A percentile compares a stretch with the other conserved stretches of the same genome.
Conservation (phyloP, 495 filamentous ascomycete genomes). For the Hypoxylon subgilvum region DNA sequence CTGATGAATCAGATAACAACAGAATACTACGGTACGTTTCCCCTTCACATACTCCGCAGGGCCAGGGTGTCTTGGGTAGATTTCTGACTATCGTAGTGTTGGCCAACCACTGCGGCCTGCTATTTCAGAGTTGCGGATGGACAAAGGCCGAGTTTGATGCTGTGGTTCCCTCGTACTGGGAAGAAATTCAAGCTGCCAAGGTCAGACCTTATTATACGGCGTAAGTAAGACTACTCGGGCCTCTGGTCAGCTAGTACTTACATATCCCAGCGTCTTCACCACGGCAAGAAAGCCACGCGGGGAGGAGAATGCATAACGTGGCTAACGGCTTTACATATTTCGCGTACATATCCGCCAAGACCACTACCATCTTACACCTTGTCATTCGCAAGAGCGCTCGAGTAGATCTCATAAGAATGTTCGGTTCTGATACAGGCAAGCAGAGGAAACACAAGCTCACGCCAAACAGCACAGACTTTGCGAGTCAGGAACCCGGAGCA, state of each 20-base stretch:
- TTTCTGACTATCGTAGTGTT: slow-evolving; percentile 16
- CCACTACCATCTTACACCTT: background rate
- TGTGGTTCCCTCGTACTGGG: slow-evolving; percentile 28
- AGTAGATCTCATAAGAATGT: background rate
- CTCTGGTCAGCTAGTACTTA: background rate
- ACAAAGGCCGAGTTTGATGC: slow-evolving; percentile 32
- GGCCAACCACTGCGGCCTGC: slow-evolving; percentile 33
- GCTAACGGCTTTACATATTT: background rate
- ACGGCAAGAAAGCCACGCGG: slow-evolving; percentile 40
- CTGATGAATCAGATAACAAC: slow-evolving; percentile 32
- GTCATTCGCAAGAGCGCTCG: background rate
- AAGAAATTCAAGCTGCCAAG: slow-evolving; percentile 16
- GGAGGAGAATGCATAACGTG: slow-evolving; percentile 1
- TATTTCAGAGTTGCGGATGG: slow-evolving; percentile 40
- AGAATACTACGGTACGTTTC: slow-evolving; percentile 34
- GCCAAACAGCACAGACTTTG: no score
- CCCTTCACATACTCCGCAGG: background rate
- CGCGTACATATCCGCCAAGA: background rate
- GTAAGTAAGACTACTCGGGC: slow-evolving; percentile 16
- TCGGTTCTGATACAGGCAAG: background rate
- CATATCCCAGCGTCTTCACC: slow-evolving; percentile 33
- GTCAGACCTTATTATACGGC: slow-evolving; percentile 35
- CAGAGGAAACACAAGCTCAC: no score
- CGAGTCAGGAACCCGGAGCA: no score
- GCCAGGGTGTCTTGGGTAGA: no score